A percentile compares a stretch with the other conserved stretches of the same genome.
Evolutionary conservation across 768 basidiomycete species (phyloP).

Genomic region (Lyophyllum shimeji): DNA sequence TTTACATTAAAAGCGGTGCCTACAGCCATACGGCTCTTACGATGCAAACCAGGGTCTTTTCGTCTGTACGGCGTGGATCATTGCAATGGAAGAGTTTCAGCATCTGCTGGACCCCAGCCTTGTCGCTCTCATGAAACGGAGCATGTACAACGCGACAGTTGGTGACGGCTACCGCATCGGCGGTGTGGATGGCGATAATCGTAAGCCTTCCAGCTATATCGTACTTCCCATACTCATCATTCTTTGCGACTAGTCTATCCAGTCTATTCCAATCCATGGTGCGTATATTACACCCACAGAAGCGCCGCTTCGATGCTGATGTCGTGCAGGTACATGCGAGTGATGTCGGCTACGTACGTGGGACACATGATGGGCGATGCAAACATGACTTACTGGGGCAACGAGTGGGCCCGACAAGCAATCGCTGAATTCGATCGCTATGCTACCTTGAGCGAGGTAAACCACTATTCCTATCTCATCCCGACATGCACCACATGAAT

Average conservation of each 20-base stretch:
- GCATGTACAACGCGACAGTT: constrained; percentile 32
- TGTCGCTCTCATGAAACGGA: constrained; percentile 23
- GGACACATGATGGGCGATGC: constrained; percentile 27
- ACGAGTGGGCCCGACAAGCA: constrained; percentile 28
- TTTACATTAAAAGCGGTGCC: not conserved
- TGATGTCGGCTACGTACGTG: constrained; percentile 31
- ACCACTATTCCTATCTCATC: not conserved
- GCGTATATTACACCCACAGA: not conserved
- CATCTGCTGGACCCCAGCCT: constrained; percentile 24
- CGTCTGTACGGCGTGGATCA: constrained; percentile 30
- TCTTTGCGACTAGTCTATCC: constrained; percentile 21
- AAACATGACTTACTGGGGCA: constrained; percentile 31
- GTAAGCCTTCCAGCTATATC: constrained; percentile 12
- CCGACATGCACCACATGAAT: not conserved
- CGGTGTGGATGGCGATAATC: constrained; percentile 28
- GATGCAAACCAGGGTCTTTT: constrained; percentile 27
- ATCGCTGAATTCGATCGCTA: constrained; percentile 26
- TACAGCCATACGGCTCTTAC: constrained; percentile 25
- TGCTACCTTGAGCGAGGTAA: constrained; percentile 27
- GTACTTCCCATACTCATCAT: not conserved
- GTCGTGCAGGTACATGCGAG: constrained; percentile 26
- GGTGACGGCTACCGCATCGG: constrained; percentile 31
- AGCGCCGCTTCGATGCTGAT: not conserved
- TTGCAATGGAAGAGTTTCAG: constrained; percentile 29
- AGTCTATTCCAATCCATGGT: constrained; percentile 29